Conservation (phyloP, 1,284 basidiomycete genomes). For the Cerioporus squamosus region DNA sequence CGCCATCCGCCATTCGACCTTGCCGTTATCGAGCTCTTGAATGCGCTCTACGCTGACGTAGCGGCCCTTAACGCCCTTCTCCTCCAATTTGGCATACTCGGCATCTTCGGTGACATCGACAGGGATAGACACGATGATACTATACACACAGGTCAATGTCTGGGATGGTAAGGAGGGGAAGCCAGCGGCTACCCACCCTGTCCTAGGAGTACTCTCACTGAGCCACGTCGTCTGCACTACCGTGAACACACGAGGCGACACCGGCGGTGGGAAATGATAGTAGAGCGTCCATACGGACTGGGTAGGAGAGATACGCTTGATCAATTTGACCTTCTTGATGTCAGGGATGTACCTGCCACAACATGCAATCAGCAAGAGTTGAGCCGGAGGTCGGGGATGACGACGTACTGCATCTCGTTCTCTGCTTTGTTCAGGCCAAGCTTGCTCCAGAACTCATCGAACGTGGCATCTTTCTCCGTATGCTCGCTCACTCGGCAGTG, state of each 20-base stretch:
- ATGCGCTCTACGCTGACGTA: slow-evolving; percentile 75
- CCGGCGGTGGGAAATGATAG: slow-evolving; percentile 70
- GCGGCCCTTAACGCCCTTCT: slow-evolving; percentile 67
- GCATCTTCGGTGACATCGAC: slow-evolving; percentile 62
- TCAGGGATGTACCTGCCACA: slow-evolving; percentile 61
- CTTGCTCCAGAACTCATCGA: slow-evolving; percentile 73
- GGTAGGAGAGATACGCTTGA: slow-evolving; percentile 65
- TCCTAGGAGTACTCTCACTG: slow-evolving; percentile 49
- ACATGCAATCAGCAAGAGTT: background rate
- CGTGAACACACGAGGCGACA: slow-evolving; percentile 78
- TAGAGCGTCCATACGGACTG: slow-evolving; percentile 73
- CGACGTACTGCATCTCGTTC: slow-evolving; percentile 68
- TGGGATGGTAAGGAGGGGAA: background rate
- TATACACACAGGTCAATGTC: slow-evolving; percentile 27
- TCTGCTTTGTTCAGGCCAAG: slow-evolving; percentile 66
- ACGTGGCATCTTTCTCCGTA: slow-evolving; percentile 62
- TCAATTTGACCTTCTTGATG: slow-evolving; percentile 63
- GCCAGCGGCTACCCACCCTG: slow-evolving; percentile 49
- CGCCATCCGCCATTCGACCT: slow-evolving; percentile 79
- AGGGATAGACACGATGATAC: slow-evolving; percentile 73
- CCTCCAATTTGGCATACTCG: slow-evolving; percentile 64
- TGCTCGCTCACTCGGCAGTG: slow-evolving; percentile 71
- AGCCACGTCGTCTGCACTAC: slow-evolving; percentile 67
- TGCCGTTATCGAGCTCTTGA: slow-evolving; percentile 63
- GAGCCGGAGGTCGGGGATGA: background rate